Evolutionary conservation across 306 rosid species (phyloP), one percentile per base, ranked within the genome.

Genomic region (Cicer yamashitae): DNA sequence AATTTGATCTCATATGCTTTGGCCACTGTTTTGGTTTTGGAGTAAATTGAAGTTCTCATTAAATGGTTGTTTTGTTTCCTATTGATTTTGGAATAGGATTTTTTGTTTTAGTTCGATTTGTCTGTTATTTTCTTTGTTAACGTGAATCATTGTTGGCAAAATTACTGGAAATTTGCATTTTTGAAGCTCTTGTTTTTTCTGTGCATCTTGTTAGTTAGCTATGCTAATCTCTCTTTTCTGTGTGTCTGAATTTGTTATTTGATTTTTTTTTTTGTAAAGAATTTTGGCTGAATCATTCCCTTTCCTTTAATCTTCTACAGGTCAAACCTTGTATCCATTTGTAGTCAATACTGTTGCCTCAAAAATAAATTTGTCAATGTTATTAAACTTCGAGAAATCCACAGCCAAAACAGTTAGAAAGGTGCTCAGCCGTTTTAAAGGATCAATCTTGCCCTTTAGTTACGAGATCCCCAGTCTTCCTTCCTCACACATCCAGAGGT

Each of bases 401-500:
- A 59, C 85, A 37, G 51, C 68, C 62, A 73, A 79, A 76, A 70
- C 87, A 73, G 20, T 89, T 10, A 69, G 46, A 79, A 79, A 67
- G 70, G 68, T 79, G 17, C 71, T 77, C 1, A 65, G 18, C 18
- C 71, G 50, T 48, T 74, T 53, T 51, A 68, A 82, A 75, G 79
- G 68, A 0, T 12, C 87, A 38, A 58, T 67, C 11, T 48, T 84
- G 50, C 77, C 45, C 63, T 61, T 20, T 66, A 13, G 45, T 13
- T 13, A 3, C 82, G 71, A 38, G 25, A 39, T 67, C 68, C 71
- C 74, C 6, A 30, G 69, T 48, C 78, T 64, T 77, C 85, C 92
- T 62, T 54, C 74, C 73, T 14, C 52, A 7, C 76, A 80, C 81
- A 67, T 81, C 63, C 94, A 81, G 79, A 83, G 78, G 14, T 69